phyloP scores from a whole-genome alignment of 2,329 filamentous ascomycete species.

The Plenodomus tracheiphilus region DNA sequence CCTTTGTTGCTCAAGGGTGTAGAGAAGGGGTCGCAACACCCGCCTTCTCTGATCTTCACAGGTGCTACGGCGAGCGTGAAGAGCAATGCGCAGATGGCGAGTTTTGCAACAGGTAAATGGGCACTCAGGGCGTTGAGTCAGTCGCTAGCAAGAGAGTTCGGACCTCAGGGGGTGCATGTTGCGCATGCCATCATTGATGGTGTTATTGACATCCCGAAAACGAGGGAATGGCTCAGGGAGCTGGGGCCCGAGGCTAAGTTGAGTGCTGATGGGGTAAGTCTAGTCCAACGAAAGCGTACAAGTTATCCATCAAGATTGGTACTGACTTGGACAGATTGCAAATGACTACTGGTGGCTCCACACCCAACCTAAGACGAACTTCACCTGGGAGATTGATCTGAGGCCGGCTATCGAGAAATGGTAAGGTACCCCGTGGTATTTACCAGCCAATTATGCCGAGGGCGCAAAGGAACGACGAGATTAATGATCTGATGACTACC shows the following conservation, averaged over 20 bases:
- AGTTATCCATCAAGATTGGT: not conserved
- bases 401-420: constrained; percentile 84
- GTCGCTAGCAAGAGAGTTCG: constrained; percentile 80
- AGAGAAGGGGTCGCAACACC: constrained; percentile 56
- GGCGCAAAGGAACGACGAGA: not conserved
- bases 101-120: constrained; percentile 81
- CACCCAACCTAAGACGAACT: constrained; percentile 75
- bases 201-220: constrained; percentile 77
- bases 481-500: too few species aligned
- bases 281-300: not conserved
- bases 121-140: constrained; percentile 74
- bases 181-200: constrained; percentile 83
- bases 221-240: constrained; percentile 62
- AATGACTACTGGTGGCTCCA: constrained; percentile 85
- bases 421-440: constrained; percentile 47
- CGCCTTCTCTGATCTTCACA: constrained; percentile 82
- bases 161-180: constrained; percentile 81
- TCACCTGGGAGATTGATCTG: constrained; percentile 81
- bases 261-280: constrained; percentile 70
- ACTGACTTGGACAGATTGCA: constrained; percentile 64
- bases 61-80: constrained; percentile 81
- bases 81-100: constrained; percentile 68
- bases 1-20: constrained; percentile 70
- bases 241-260: constrained; percentile 69
- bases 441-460: not conserved